A percentile compares a stretch with the other conserved stretches of the same genome.
These are phyloP conservation scores for Angomonas desouzai DNA, from an alignment of 208 protist species.

Conservation along the genomic window DNA sequence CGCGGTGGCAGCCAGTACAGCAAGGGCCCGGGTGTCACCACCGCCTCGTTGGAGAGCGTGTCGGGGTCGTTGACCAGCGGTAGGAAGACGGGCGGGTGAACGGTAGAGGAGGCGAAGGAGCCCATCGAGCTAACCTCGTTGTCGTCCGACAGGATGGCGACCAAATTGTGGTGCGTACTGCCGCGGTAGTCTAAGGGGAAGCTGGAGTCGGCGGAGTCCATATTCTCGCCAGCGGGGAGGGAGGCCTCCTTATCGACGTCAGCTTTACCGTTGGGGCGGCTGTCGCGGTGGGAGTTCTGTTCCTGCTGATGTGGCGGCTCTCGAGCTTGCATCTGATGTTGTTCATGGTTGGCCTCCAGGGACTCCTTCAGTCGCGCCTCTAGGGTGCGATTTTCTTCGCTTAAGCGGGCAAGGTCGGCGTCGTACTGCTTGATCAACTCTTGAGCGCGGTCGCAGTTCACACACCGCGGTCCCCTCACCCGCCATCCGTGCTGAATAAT, in stretches of 20 bases:
- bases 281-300: background rate
- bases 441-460: conserved; percentile 16
- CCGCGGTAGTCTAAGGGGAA: too few species aligned
- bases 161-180: too few species aligned
- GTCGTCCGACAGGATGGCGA: background rate
- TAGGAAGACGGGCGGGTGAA: background rate
- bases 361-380: background rate
- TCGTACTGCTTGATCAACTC: conserved; percentile 16
- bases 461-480: conserved; percentile 19
- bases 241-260: background rate
- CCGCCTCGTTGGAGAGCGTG: background rate
- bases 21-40: conserved; percentile 23
- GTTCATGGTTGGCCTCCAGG: background rate
- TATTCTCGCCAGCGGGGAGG: background rate
- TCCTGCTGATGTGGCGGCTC: background rate
- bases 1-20: conserved; percentile 21
- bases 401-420: conserved; percentile 14
- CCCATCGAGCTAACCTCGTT: background rate
- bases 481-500: conserved; percentile 24
- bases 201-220: too few species aligned
- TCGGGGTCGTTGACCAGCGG: background rate
- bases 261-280: background rate
- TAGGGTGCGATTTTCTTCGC: conserved; percentile 16
- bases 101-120: background rate
- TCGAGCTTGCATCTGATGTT: background rate